Evolutionary conservation across 176 grass and related monocot genomes (phyloP).

Genomic region (Rhynchospora breviuscula): DNA sequence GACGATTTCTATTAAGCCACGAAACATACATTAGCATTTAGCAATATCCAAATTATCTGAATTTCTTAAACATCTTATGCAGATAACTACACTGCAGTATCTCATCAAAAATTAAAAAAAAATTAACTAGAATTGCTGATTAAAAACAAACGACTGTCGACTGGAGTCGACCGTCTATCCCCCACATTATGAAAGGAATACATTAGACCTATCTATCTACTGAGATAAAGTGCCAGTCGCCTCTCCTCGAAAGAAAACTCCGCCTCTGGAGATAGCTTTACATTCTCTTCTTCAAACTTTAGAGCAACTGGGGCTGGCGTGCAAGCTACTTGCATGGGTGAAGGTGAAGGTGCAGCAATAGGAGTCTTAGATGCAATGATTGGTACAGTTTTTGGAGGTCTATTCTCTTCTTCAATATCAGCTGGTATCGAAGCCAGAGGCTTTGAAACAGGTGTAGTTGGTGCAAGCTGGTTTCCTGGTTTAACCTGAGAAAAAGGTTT

Average conservation of each 20-base stretch:
- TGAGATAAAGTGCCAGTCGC: constrained; percentile 36
- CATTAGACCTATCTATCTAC: constrained; percentile 25
- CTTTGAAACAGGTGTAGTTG: constrained; percentile 19
- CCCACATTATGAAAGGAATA: neutral
- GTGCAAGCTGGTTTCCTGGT: constrained; percentile 20
- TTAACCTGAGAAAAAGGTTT: constrained; percentile 52
- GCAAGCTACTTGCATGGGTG: constrained; percentile 41
- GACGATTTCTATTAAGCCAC: neutral
- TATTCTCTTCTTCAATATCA: constrained; percentile 39
- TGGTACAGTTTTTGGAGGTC: constrained; percentile 26
- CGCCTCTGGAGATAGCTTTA: constrained; percentile 4
- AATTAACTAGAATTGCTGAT: neutral
- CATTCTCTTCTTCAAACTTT: constrained; percentile 21
- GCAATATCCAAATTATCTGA: neutral
- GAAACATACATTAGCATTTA: neutral
- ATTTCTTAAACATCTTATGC: neutral
- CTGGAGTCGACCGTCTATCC: constrained; percentile 16
- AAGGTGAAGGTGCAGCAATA: constrained; percentile 18
- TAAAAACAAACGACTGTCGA: neutral
- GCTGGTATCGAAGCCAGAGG: neutral
- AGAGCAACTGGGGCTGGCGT: constrained; percentile 24
- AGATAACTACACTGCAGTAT: constrained; percentile 5
- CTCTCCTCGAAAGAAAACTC: constrained; percentile 67
- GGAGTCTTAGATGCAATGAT: constrained; percentile 27
- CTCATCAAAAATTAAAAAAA: neutral